Base-by-base conservation (phyloP, 2,329 filamentous ascomycete genomes). In the Monilinia fructicola region DNA sequence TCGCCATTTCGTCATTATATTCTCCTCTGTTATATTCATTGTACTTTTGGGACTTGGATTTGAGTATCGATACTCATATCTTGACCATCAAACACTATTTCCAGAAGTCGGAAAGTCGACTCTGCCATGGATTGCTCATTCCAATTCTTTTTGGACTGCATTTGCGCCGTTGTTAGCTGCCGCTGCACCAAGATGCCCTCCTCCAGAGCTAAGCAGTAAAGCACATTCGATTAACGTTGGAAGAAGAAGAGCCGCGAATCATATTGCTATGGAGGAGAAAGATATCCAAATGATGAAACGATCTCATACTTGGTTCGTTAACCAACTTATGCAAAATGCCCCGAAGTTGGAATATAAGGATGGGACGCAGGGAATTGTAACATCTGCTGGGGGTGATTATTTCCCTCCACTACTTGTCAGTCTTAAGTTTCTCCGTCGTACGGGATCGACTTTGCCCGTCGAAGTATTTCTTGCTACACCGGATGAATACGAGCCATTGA, bases 391-490 rank as follows among this genome's bases (percentile, higher is more conserved):
- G 35, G 71, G 74, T 2, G 67, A 72, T 18, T 77, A 78, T 65
- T 76, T 80, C 40, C 77, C 78, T 1, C 74, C 77, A 21, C 71
- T 78, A 12, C 69, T 81, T 1, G 74, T 80, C 28, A 78, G 75
- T 2, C 70, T 81, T 2, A 76, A 76, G 12, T 79, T 81, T 76
- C 71, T 81, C 14, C 76, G 79, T 9, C 72, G 73, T 38, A 78
- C 78, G 3, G 77, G 77, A 38, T 65, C 18, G 55, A 70, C 68
- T 7, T 72, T 81, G 2, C 79, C 79, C 0, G 73, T 81, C 10
- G 78, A 81, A 68, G 75, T 81, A 16, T 80, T 80, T 66, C 74
- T 81, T 4, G 75, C 74, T 40, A 72, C 75, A 61, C 71, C 72
- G 61, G 69, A 70, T 46, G 77, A 80, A 61, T 80, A 78, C 69